A percentile compares a stretch with the other conserved stretches of the same genome.
Evolutionary conservation across 257 asterid species (phyloP).

Genomic region (Fraxinus anomala): DNA sequence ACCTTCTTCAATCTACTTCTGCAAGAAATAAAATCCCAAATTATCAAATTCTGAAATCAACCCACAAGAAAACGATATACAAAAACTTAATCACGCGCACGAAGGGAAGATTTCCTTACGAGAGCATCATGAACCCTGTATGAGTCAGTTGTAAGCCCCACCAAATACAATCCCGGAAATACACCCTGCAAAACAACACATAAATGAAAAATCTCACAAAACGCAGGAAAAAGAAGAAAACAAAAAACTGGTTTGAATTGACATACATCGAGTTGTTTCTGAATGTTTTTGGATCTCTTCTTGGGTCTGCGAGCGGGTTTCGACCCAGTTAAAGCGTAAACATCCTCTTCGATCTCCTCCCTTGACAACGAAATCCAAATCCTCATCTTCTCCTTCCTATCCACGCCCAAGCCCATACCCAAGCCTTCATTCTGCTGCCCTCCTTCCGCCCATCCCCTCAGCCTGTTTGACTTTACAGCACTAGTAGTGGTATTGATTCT

Average conservation of each 20-base stretch:
- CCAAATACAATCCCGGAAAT: conserved; percentile 75
- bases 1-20: conserved; percentile 33
- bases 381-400: conserved; percentile 56
- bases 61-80: conserved; percentile 5
- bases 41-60: conserved; percentile 10
- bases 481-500: conserved; percentile 23
- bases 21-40: conserved; percentile 23
- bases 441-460: conserved; percentile 44
- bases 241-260: neutral
- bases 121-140: conserved; percentile 48
- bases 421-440: conserved; percentile 33
- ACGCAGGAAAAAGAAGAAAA: neutral
- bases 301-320: conserved; percentile 76
- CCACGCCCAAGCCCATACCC: conserved; percentile 24
- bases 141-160: conserved; percentile 64
- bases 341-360: conserved; percentile 90
- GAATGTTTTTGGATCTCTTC: conserved; percentile 68
- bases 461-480: conserved; percentile 40
- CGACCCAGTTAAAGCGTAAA: conserved; percentile 78
- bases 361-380: conserved; percentile 78
- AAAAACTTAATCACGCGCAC: conserved; percentile 17
- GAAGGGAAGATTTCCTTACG: conserved; percentile 39
- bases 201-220: conserved; percentile 12
- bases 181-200: conserved; percentile 42
- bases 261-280: conserved; percentile 78